Evolutionary conservation across 768 basidiomycete genomes (phyloP), one percentile per base, ranked within the genome.

Genomic region (Amanita rimosa): DNA sequence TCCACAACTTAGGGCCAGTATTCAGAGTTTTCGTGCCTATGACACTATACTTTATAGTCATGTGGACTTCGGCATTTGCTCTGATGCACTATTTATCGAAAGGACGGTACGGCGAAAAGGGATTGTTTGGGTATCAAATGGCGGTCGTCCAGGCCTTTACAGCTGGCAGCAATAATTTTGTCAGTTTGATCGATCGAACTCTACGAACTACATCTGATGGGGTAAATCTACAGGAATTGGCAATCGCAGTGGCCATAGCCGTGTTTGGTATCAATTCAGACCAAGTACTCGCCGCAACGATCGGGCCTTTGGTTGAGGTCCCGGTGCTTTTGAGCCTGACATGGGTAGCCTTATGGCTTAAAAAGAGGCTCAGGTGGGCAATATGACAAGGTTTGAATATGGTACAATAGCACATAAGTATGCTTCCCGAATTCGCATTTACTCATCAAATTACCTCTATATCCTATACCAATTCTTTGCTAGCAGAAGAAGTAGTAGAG

Each of bases 11-110:
- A 31, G 80, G 85, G 0, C 74, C 75, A 4, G 85, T 88, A 2
- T 90, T 91, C 64, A 76, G 88, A 14, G 78, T 86, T 1, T 79
- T 85, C 57, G 86, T 90, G 5, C 89, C 90, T 1, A 73, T 88
- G 68, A 66, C 86, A 19, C 66, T 85, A 29, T 92, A 92, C 65
- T 91, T 91, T 60, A 49, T 74, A 38, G 62, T 89, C 62, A 84
- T 90, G 78, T 91, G 85, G 83, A 67, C 69, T 3, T 63, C 69
- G 0, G 74, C 80, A 0, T 87, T 88, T 54, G 62, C 61, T 26
- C 54, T 76, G n/a, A 64, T 84, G 14, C 81, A 68, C 57, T 70
- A 64, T 52, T 13, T 61, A 67, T 46, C 29, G 48, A 24, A 44
- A 50, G 16, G 46, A 47, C 11, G 41, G 41, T 16, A 45, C 49